Percentiles rank a stretch among this genome's conserved stretches.
Evolutionary conservation across 768 basidiomycete genomes (phyloP).

Genomic region (Trametes coccinea): DNA sequence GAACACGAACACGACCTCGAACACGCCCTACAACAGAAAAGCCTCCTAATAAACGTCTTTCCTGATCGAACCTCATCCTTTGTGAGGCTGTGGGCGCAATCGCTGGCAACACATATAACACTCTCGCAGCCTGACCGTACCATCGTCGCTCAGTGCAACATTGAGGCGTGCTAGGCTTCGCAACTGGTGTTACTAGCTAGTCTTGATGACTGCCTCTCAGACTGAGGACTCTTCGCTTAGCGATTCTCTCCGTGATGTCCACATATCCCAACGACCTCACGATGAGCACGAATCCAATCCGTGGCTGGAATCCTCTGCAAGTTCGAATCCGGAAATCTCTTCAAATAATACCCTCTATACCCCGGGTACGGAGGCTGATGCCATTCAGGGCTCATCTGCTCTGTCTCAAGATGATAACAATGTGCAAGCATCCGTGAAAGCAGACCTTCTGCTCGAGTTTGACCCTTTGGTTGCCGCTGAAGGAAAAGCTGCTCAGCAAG

Average conservation of each 20-base stretch:
- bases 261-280: slow-evolving; percentile 2
- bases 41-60: too few relatives aligned
- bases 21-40: too few relatives aligned
- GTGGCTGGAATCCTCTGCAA: slow-evolving; percentile 15
- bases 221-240: slow-evolving; percentile 25
- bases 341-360: slow-evolving; percentile 23
- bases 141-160: too few relatives aligned
- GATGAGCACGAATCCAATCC: slow-evolving; percentile 18
- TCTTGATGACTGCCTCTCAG: slow-evolving; percentile 3
- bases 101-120: too few relatives aligned
- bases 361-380: slow-evolving; percentile 40
- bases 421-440: slow-evolving; percentile 22
- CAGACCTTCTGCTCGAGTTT: slow-evolving; percentile 57
- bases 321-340: neutral
- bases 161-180: too few relatives aligned
- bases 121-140: too few relatives aligned
- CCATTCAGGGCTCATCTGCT: slow-evolving; percentile 40
- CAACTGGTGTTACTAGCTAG: too few relatives aligned
- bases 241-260: slow-evolving; percentile 18
- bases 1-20: too few relatives aligned
- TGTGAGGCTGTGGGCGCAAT: too few relatives aligned
- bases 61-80: too few relatives aligned
- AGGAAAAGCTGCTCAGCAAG: slow-evolving; percentile 59
- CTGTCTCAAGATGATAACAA: neutral
- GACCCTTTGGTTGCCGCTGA: slow-evolving; percentile 64